Base-by-base conservation (phyloP, 208 protist species). In the Herpetomonas muscarum region DNA sequence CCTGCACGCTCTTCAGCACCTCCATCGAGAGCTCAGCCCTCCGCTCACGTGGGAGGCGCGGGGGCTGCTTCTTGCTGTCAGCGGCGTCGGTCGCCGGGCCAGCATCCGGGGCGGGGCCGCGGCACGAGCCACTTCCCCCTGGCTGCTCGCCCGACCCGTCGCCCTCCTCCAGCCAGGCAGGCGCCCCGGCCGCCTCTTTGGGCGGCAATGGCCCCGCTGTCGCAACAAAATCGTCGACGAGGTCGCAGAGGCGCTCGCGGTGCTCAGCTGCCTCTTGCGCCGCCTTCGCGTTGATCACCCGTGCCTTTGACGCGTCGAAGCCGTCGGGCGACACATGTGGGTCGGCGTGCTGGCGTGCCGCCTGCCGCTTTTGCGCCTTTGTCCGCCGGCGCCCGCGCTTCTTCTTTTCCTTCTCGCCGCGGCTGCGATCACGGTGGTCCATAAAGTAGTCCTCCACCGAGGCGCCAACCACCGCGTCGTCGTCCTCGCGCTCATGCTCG, bases 161-260 rank as follows among this genome's bases (percentile, higher is more conserved):
- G 9, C 32, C 52, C 5, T 73, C 66, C 15, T 29, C 21, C 22
- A 74, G 31, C 69, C 74, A 81, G 6, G 51, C 46, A 10, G 64
- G 69, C 10, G 37, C 31, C 10, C 50, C 54, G 3, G 24, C 41
- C 15, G 10, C 21, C 42, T n/a, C 36, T 24, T n/a, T 13, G 30
- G 17, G 31, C 32, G 17, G 15, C 19, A 22, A 19, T 5, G 24
- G 22, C 10, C 45, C 45, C 10, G 6, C 10, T 26, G 7, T 7
- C 45, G 7, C n/a, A 15, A 55, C n/a, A 28, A 57, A 31, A 4
- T 9, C 15, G 34, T 57, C 52, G 6, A 57, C 30, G 9, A 39
- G 9, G 7, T 6, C 29, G 31, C 24, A 57, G 10, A 57, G 52
- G 30, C 21, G 4, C 6, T 5, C 28, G 13, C 32, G 12, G 30